These are phyloP conservation scores for Paraurostyla sp. DNA, from an alignment of 73 alveolate species.

Conservation along the genomic window DNA sequence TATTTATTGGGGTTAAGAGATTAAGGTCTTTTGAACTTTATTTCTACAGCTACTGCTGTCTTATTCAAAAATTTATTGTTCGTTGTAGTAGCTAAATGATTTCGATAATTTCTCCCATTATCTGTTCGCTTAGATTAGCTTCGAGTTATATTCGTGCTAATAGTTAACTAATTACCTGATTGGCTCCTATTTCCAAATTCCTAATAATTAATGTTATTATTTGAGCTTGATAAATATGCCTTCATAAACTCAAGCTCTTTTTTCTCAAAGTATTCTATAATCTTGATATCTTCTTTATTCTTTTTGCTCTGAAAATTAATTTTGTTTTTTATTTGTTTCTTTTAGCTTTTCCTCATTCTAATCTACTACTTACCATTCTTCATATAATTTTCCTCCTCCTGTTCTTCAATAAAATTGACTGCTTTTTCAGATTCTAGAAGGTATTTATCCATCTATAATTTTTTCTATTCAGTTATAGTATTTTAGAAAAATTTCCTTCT, in stretches of 20 bases:
- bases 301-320: background rate
- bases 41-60: too few relatives aligned
- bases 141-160: too few relatives aligned
- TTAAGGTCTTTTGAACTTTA: too few relatives aligned
- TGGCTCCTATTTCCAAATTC: too few relatives aligned
- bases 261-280: conserved; percentile 17
- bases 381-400: conserved; percentile 16
- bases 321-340: background rate
- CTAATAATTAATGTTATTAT: background rate
- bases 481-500: background rate
- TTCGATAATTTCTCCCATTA: too few relatives aligned
- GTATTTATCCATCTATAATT: background rate
- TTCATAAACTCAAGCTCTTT: conserved; percentile 34
- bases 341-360: background rate
- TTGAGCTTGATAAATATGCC: background rate
- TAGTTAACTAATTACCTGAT: too few relatives aligned
- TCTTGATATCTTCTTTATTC: background rate
- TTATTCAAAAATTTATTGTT: too few relatives aligned
- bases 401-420: background rate
- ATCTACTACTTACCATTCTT: background rate
- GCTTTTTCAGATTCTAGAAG: conserved; percentile 32
- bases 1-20: too few relatives aligned
- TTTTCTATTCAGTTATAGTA: background rate
- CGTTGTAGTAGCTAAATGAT: too few relatives aligned
- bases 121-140: too few relatives aligned